A percentile compares a stretch with the other conserved stretches of the same genome.
These are phyloP conservation scores for Naganishia liquefaciens DNA, from an alignment of 1,284 basidiomycete genomes.

Conservation along the genomic window DNA sequence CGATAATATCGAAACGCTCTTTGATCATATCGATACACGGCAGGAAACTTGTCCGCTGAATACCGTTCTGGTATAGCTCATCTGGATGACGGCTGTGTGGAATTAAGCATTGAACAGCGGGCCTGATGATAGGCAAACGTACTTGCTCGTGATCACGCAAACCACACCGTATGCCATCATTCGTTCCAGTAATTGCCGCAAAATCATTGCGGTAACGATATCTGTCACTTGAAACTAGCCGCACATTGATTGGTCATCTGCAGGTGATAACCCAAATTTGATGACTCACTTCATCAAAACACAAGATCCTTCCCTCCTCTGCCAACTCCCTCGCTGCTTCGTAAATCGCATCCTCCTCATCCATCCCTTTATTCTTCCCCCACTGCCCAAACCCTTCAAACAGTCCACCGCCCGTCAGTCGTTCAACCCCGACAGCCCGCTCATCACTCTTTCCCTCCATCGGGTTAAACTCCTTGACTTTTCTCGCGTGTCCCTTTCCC, in stretches of 20 bases:
- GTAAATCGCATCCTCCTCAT: slow-evolving; percentile 73
- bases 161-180: slow-evolving; percentile 87
- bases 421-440: slow-evolving; percentile 31
- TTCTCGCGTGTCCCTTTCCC: slow-evolving; percentile 6
- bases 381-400: slow-evolving; percentile 35
- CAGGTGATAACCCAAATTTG: slow-evolving; percentile 8
- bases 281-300: slow-evolving; percentile 84
- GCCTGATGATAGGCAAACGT: slow-evolving; percentile 42
- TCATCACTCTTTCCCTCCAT: slow-evolving; percentile 32
- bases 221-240: slow-evolving; percentile 73
- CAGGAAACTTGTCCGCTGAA: slow-evolving; percentile 93
- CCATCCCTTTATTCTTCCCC: slow-evolving; percentile 56
- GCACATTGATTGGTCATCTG: background rate
- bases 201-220: slow-evolving; percentile 98
- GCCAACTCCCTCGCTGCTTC: slow-evolving; percentile 89
- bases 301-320: slow-evolving; percentile 78
- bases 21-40: slow-evolving; percentile 95
- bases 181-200: slow-evolving; percentile 81
- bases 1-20: slow-evolving; percentile 77
- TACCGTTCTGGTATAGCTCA: slow-evolving; percentile 97
- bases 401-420: slow-evolving; percentile 25
- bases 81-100: slow-evolving; percentile 83
- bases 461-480: slow-evolving; percentile 17
- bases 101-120: background rate
- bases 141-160: slow-evolving; percentile 97